These are phyloP conservation scores for Neoboletus magnificus DNA, from an alignment of 768 basidiomycete genomes.

Conservation along the genomic window DNA sequence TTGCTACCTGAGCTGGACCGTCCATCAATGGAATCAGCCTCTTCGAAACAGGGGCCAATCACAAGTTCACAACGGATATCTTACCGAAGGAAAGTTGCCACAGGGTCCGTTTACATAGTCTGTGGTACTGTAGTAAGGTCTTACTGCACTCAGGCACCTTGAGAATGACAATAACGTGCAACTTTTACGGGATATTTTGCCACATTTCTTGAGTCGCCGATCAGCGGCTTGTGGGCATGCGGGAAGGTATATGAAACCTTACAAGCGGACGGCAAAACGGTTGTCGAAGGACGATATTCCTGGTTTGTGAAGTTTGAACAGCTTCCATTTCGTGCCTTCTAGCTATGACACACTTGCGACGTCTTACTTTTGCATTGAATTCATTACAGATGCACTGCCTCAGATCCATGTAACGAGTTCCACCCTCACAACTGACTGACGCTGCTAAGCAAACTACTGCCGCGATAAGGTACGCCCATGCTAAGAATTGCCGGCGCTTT, in stretches of 20 bases:
- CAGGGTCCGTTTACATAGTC: slow-evolving; percentile 17
- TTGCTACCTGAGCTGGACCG: not conserved
- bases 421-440: not conserved
- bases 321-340: not conserved
- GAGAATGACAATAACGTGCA: slow-evolving; percentile 9
- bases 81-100: slow-evolving; percentile 6
- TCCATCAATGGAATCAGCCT: not conserved
- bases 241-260: not conserved
- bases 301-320: not conserved
- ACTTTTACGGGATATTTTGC: slow-evolving; percentile 14
- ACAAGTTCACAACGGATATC: not conserved
- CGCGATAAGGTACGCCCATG: slow-evolving; percentile 1
- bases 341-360: not conserved
- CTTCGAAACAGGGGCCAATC: slow-evolving; percentile 11
- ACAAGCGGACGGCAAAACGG: not conserved
- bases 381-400: not conserved
- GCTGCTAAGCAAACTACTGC: not conserved
- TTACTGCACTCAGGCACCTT: slow-evolving; percentile 14
- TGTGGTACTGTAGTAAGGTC: slow-evolving; percentile 4
- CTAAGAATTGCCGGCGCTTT: not conserved
- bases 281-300: not conserved
- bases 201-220: slow-evolving; percentile 9
- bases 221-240: slow-evolving; percentile 5
- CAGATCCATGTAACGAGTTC: not conserved
- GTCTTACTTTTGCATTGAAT: slow-evolving; percentile 6